Base-by-base conservation (phyloP, 495 filamentous ascomycete species). In the Penicillium argentinense region DNA sequence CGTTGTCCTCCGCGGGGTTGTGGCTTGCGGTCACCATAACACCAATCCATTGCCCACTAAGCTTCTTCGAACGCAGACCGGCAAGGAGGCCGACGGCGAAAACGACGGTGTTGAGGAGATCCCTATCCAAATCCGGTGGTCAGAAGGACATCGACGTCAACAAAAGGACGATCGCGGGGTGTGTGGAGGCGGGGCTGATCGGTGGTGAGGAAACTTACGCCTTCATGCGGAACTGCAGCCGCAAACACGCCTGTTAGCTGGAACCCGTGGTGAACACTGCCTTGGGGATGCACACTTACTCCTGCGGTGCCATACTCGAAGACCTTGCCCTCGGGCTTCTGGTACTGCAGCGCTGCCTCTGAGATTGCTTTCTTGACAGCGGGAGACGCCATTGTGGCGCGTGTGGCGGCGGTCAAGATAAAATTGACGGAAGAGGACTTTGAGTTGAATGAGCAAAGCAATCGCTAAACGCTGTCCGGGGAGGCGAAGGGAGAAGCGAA, bases 1-100 rank as follows among this genome's bases (percentile, higher is more conserved):
- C 93, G 72, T 99, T 99, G 70, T 99, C 93, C 58, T 86, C 84
- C 3, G 95, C 89, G 27, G 89, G 89, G 71, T 99, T 99, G 79
- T 99, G 93, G 56, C 89, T 96, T 25, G 93, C 93, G 53, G 93
- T 99, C 65, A 99, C 90, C 93, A 99, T 97, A 40, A 99, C 82
- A 64, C 93, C 93, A 63, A 99, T 95, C 57, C 87, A 87, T 73
- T 92, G 87, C 49, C 89, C 85, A 59, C 84, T 84, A 39, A 91
- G 78, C 64, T 91, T 91, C 62, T 87, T 88, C 29, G 89, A 97
- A 27, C 93, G 87, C n/a, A 97, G 79, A 37, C 87, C 82, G 29
- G 95, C 88, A 24, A 96, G 80, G 44, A 97, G 77, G 34, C 91
- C 93, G 30, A 95, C 90, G 33, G 91, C 82, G 64, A 90, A 97